Evolutionary conservation across 805 yeast genomes (phyloP).

Genomic region (Candida awuae): DNA sequence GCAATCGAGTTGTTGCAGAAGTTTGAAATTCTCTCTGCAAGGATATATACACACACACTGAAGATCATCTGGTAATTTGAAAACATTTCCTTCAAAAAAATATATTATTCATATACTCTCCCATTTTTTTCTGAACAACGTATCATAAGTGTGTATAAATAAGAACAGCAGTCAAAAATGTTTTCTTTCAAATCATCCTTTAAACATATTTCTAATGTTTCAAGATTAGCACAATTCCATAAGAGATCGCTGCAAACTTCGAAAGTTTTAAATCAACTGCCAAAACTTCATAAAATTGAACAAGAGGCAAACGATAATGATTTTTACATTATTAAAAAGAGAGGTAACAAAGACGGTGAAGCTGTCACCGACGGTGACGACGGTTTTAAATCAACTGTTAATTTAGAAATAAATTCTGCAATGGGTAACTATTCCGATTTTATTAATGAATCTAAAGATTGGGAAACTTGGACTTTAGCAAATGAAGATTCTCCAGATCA

Average conservation of each 20-base stretch:
- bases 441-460: conserved; percentile 26
- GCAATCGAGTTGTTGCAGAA: no score
- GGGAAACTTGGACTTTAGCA: conserved; percentile 30
- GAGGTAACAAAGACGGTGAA: conserved; percentile 25
- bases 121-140: not conserved
- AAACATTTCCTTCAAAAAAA: not conserved
- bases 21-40: not conserved
- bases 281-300: conserved; percentile 16
- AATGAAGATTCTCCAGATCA: conserved; percentile 32
- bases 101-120: no score
- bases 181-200: conserved; percentile 11
- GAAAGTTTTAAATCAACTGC: conserved; percentile 8
- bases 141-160: not conserved
- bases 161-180: conserved; percentile 4
- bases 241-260: conserved; percentile 6
- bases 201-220: conserved; percentile 4
- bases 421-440: conserved; percentile 34
- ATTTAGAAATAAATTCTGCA: conserved; percentile 32
- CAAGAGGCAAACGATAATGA: conserved; percentile 26
- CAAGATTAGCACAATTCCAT: conserved; percentile 2
- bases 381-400: conserved; percentile 20
- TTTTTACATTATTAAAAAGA: conserved; percentile 24
- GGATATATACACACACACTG: not conserved
- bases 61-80: not conserved
- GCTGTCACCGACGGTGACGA: conserved; percentile 16